Conservation (phyloP, 2,329 filamentous ascomycete genomes). For the Dryadomyces sulphureus region DNA sequence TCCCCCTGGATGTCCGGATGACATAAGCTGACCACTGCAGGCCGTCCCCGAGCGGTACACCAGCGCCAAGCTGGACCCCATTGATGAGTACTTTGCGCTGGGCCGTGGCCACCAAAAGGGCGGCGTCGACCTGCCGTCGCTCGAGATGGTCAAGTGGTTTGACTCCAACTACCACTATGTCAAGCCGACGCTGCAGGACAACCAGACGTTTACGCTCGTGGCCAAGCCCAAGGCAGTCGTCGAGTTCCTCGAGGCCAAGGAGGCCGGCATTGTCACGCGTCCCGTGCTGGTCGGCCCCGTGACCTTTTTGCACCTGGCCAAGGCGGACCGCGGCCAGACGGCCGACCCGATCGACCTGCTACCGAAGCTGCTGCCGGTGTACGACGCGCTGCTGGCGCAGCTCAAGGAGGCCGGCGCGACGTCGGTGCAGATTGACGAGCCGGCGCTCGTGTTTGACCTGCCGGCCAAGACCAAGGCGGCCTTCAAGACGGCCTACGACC, state of each 20-base stretch:
- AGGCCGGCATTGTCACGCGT: slow-evolving; percentile 81
- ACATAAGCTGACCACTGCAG: slow-evolving; percentile 32
- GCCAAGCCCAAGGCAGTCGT: slow-evolving; percentile 81
- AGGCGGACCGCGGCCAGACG: slow-evolving; percentile 90
- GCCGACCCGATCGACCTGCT: slow-evolving; percentile 90
- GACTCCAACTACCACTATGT: slow-evolving; percentile 99
- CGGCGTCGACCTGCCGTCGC: slow-evolving; percentile 77
- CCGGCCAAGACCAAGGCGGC: slow-evolving; percentile 81
- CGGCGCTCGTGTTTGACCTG: slow-evolving; percentile 88
- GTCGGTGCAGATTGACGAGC: slow-evolving; percentile 97
- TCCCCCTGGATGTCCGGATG: neutral
- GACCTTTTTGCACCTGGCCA: slow-evolving; percentile 93
- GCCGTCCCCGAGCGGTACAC: slow-evolving; percentile 88
- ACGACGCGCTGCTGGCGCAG: slow-evolving; percentile 81
- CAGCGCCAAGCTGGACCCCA: slow-evolving; percentile 68
- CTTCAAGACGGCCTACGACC: slow-evolving; percentile 96
- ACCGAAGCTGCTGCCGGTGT: slow-evolving; percentile 84
- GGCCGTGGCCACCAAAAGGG: slow-evolving; percentile 96
- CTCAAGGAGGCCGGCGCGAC: slow-evolving; percentile 94
- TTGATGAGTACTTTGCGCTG: slow-evolving; percentile 99
- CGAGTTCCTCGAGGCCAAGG: slow-evolving; percentile 96
- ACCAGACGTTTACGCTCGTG: slow-evolving; percentile 86
- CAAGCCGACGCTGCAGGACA: slow-evolving; percentile 94
- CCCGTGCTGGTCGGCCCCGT: slow-evolving; percentile 92
- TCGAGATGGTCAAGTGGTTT: slow-evolving; percentile 99